phyloP scores from a whole-genome alignment of 352 stramenopile genomes.

The Phytopythium litorale region DNA sequence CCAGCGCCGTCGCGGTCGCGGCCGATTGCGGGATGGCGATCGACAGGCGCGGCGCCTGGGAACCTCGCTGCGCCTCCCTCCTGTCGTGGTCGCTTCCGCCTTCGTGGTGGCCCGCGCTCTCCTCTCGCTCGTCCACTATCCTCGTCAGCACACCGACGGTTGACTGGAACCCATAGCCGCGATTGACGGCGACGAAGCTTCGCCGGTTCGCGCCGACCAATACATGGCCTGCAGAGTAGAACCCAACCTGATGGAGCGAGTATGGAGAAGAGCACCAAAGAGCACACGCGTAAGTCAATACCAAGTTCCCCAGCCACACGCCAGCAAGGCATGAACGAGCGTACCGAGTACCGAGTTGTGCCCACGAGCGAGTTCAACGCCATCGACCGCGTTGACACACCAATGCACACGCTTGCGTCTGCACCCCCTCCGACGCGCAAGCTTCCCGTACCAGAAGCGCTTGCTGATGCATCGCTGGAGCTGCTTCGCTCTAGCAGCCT shows the following conservation, averaged over 20 bases:
- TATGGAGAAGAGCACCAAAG: neutral
- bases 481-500: slow-evolving; percentile 7
- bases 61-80: neutral
- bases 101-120: slow-evolving; percentile 2
- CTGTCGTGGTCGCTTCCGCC: slow-evolving; percentile 8
- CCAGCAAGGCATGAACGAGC: slow-evolving; percentile 1
- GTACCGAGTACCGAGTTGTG: slow-evolving; percentile 74
- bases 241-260: slow-evolving; percentile 48
- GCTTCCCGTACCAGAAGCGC: slow-evolving; percentile 8
- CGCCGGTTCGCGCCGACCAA: slow-evolving; percentile 58
- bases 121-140: slow-evolving; percentile 38
- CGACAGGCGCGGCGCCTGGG: slow-evolving; percentile 7
- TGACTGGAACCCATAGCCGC: slow-evolving; percentile 52
- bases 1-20: slow-evolving; percentile 28
- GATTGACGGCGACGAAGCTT: slow-evolving; percentile 49
- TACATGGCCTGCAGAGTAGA: slow-evolving; percentile 78
- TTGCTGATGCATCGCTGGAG: neutral
- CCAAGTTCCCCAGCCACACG: neutral
- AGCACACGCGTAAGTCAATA: neutral
- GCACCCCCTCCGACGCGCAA: slow-evolving; percentile 15
- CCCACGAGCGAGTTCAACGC: slow-evolving; percentile 77
- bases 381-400: slow-evolving; percentile 71
- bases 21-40: slow-evolving; percentile 1
- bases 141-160: slow-evolving; percentile 76
- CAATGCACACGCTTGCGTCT: slow-evolving; percentile 76